Evolutionary conservation across 2,329 filamentous ascomycete species (phyloP).

Genomic region (Emydomyces testavorans): DNA sequence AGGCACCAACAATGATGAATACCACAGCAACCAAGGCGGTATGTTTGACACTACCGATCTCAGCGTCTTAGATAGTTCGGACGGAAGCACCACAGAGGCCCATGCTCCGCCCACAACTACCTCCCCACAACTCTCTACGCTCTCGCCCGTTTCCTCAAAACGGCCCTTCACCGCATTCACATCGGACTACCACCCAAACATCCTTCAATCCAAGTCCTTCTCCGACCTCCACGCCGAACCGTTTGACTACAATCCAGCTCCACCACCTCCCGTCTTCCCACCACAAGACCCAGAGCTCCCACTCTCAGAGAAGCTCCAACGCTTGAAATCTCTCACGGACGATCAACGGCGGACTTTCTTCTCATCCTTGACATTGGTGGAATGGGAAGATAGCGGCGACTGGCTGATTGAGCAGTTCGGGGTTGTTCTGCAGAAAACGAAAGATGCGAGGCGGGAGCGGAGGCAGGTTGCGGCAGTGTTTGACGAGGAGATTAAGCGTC

Average conservation of each 20-base stretch:
- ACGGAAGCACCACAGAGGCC: constrained; percentile 11
- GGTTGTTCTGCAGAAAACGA: constrained; percentile 41
- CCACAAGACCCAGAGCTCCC: constrained; percentile 19
- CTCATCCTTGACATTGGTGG: constrained; percentile 39
- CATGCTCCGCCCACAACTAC: constrained; percentile 7
- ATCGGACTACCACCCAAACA: constrained; percentile 39
- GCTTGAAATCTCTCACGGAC: constrained; percentile 28
- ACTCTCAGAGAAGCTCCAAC: constrained; percentile 29
- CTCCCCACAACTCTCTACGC: constrained; percentile 22
- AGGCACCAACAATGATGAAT: constrained; percentile 19
- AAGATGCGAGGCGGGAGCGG: constrained; percentile 42
- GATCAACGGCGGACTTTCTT: constrained; percentile 42
- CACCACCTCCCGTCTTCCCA: constrained; percentile 19
- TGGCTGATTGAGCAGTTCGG: constrained; percentile 48
- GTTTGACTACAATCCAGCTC: constrained; percentile 37
- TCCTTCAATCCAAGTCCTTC: constrained; percentile 38
- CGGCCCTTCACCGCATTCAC: constrained; percentile 25
- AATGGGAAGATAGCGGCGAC: constrained; percentile 53
- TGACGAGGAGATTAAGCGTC: constrained; percentile 44
- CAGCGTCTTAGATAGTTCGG: constrained; percentile 16
- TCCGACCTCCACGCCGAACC: constrained; percentile 39
- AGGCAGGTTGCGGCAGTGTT: constrained; percentile 43
- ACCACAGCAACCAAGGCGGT: constrained; percentile 16
- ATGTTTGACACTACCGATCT: constrained; percentile 18
- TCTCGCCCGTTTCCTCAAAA: constrained; percentile 21